A percentile compares a stretch with the other conserved stretches of the same genome.
These are phyloP conservation scores for Cyphellophora europaea DNA, from an alignment of 2,329 filamentous ascomycete genomes.

Conservation along the genomic window DNA sequence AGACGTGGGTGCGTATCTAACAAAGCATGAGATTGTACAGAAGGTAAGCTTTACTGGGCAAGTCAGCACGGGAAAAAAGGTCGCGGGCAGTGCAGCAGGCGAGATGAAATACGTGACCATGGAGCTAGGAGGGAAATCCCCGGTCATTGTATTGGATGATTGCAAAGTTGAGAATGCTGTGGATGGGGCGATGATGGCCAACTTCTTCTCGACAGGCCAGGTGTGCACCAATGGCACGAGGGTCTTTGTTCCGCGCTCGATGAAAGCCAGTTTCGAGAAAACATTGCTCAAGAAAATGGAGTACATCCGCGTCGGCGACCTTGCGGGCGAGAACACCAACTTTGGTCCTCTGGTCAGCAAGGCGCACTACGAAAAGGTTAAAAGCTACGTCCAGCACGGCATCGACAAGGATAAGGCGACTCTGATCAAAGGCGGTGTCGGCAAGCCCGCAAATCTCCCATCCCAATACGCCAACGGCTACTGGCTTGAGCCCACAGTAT, in stretches of 20 bases:
- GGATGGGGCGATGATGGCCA: constrained; percentile 85
- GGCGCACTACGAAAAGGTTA: constrained; percentile 66
- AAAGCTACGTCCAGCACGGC: constrained; percentile 67
- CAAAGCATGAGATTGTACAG: constrained; percentile 60
- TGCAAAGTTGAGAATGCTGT: constrained; percentile 71
- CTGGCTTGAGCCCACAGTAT: constrained; percentile 77
- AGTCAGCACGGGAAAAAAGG: constrained; percentile 72
- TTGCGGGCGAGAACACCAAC: constrained; percentile 65
- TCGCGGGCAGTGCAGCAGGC: constrained; percentile 64
- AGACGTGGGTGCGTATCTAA: constrained; percentile 66
- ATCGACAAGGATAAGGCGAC: constrained; percentile 63
- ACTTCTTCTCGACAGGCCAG: constrained; percentile 85
- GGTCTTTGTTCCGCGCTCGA: constrained; percentile 63
- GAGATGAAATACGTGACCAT: constrained; percentile 87
- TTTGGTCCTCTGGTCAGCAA: constrained; percentile 74
- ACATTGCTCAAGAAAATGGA: constrained; percentile 60
- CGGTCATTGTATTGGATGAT: constrained; percentile 70
- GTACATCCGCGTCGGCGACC: constrained; percentile 60
- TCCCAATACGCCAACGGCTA: constrained; percentile 52
- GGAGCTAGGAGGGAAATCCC: constrained; percentile 84
- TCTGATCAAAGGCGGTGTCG: constrained; percentile 61
- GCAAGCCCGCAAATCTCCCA: constrained; percentile 46
- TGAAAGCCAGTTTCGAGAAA: constrained; percentile 61
- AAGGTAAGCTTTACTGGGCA: constrained; percentile 90
- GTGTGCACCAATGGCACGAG: constrained; percentile 89